A percentile compares a stretch with the other conserved stretches of the same genome.
Evolutionary conservation across 148 eudicot genomes (phyloP).

Genomic region (Persicaria tinctoria): DNA sequence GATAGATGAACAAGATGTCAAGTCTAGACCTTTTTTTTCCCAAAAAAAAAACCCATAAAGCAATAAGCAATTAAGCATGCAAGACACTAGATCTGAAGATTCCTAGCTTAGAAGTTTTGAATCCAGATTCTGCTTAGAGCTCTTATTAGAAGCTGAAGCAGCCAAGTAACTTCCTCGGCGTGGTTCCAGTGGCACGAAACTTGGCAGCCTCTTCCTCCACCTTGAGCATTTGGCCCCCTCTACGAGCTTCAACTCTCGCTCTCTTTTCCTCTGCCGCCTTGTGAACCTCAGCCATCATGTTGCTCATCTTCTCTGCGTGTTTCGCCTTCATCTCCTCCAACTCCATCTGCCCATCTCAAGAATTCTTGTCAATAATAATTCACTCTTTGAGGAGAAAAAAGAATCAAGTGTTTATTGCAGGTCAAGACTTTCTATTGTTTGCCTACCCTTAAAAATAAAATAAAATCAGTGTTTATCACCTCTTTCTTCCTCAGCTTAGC

Average conservation of each 20-base stretch:
- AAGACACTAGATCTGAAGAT: neutral
- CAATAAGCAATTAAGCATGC: too few relatives aligned
- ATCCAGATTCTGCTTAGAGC: neutral
- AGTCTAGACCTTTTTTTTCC: too few relatives aligned
- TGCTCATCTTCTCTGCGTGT: conserved; percentile 29
- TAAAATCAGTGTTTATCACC: too few relatives aligned
- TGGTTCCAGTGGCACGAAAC: conserved; percentile 22
- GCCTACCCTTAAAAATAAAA: too few relatives aligned
- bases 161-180: conserved; percentile 18
- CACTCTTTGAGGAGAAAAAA: neutral
- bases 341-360: conserved; percentile 19
- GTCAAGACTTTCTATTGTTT: too few relatives aligned
- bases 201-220: conserved; percentile 28
- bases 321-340: conserved; percentile 29
- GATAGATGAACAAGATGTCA: too few relatives aligned
- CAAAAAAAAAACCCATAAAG: neutral
- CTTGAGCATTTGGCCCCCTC: conserved; percentile 17
- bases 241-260: conserved; percentile 21
- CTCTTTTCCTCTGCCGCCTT: conserved; percentile 26
- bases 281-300: conserved; percentile 24
- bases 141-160: conserved; percentile 10
- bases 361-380: neutral
- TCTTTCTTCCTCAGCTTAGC: conserved; percentile 30
- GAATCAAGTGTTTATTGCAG: neutral
- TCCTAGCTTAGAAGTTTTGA: neutral